Evolutionary conservation across 331 rosid species (phyloP), one percentile per base, ranked within the genome.

Genomic region (Quercus lobata): DNA sequence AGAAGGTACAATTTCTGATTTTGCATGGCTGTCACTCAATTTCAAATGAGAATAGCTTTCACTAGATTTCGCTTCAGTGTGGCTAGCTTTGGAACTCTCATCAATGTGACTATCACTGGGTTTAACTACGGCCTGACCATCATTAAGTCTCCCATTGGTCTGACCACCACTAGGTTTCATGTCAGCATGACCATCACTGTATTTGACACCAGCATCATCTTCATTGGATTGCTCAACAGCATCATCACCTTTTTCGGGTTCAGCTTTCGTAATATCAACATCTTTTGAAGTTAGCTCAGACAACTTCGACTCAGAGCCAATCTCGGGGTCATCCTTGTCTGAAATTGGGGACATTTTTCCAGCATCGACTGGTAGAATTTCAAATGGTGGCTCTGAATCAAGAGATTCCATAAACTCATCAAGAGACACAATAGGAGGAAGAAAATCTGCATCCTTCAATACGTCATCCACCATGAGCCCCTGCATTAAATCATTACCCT

Each of bases 341-440:
- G 79, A 81, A 49, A n/a, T 4, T 19, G 86, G 79, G 72, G 82
- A 54, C 49, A 15, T 73, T 74, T 89, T 87, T 71, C 84, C 95
- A 71, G 94, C 76, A 73, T 84, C 92, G 11, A 53, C 85, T 0
- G 93, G 83, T 57, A 86, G 74, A 86, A 77, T 86, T 81, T 88
- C 95, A 63, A 96, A 91, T 1, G 99, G 97, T 2, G 97, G 97
- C 85, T 92, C 97, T 3, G 92, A 79, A 82, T 87, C 82, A 76
- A 92, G 91, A 77, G 98, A 88, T 76, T 93, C 93, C 98, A 96
- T 96, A 89, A 96, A 96, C 82, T 96, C 98, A 80, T 96, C 99
- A 34, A 92, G 88, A 27, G 99, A 90, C 65, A 92, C 97, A 44
- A 96, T 96, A 62, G 93, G 94, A 37, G 95, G 92, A 84, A 92